Base-by-base conservation (phyloP, 352 stramenopile species). In the Blastocystis sp. region DNA sequence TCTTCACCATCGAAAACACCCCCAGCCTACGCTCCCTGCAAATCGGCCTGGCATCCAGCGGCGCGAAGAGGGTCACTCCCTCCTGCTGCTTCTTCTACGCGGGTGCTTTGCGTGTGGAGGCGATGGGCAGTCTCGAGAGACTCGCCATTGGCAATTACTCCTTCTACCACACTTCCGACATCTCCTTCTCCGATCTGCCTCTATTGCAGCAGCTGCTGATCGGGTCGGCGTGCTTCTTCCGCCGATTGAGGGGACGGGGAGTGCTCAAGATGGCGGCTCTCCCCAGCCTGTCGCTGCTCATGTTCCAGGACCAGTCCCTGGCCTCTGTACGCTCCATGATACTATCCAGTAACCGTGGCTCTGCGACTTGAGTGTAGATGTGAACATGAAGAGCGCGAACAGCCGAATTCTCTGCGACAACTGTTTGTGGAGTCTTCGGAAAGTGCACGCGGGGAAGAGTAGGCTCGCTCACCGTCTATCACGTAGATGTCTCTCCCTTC, bases 61-160 rank as follows among this genome's bases (percentile, higher is more conserved):
- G 4, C n/a, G 34, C 34, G 28, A 14, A 28, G 3, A 17, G 3
- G 14, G 9, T 61, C 66, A 11, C 34, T 7, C 21, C 28, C 21
- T 81, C 71, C 17, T 81, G 71, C 52, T 65, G 45, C 71, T 81
- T 81, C 59, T 81, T 81, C 45, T 81, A 81, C 59, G 40, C 21
- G n/a, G 7, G 19, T n/a, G 3, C 24, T 9, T 24, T 81, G 59
- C 21, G n/a, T 19, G 11, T 81, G 40, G 34, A 4, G 34, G 10
- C 7, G 34, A 74, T 42, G 64, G 4, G 17, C 4, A 45, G 7
- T 9, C 34, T 54, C 6, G 11, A 40, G 24, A 40, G 17, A 4
- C 0, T 64, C n/a, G 38, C n/a, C 7, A 19, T 81, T 19, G 71
- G 59, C 11, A 34, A 64, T 34, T 68, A 43, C 38, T 68, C 71